phyloP scores from a whole-genome alignment of 2,329 filamentous ascomycete genomes.

The Colletotrichum sp. region DNA sequence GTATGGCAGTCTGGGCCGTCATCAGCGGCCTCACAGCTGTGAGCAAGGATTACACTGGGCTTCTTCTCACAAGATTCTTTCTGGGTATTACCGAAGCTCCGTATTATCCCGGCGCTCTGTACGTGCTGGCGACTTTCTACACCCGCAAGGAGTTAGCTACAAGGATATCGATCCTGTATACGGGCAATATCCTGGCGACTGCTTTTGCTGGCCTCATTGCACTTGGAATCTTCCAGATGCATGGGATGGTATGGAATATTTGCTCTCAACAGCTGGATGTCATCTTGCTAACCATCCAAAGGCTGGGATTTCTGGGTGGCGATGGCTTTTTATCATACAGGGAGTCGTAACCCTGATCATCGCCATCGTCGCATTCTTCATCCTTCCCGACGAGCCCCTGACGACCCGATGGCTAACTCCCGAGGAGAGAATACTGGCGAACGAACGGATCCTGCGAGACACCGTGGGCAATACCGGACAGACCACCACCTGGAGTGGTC shows the following conservation, averaged over 20 bases:
- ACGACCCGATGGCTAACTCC: slow-evolving; percentile 38
- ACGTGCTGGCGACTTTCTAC: slow-evolving; percentile 33
- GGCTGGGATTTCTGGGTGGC: slow-evolving; percentile 60
- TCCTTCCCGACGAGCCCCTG: slow-evolving; percentile 33
- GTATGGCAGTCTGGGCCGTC: slow-evolving; percentile 28
- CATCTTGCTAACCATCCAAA: fast-evolving
- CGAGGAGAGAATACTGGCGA: slow-evolving; percentile 44
- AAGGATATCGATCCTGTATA: slow-evolving; percentile 30
- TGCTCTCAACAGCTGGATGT: fast-evolving
- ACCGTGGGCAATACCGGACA: slow-evolving; percentile 28
- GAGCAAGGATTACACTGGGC: slow-evolving; percentile 26
- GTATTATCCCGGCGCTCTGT: slow-evolving; percentile 31
- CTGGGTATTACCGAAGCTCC: slow-evolving; percentile 33
- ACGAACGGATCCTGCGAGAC: slow-evolving; percentile 37
- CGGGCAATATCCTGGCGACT: slow-evolving; percentile 28
- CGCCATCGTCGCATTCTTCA: slow-evolving; percentile 13
- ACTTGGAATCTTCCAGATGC: slow-evolving; percentile 29
- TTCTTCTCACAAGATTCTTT: slow-evolving; percentile 29
- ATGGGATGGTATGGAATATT: slow-evolving; percentile 28
- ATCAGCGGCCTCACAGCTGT: slow-evolving; percentile 31
- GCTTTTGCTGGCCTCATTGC: slow-evolving; percentile 32
- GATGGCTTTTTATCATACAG: slow-evolving; percentile 85
- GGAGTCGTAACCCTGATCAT: slow-evolving; percentile 43
- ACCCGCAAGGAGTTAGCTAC: slow-evolving; percentile 33
- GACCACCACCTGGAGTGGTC: slow-evolving; percentile 38